phyloP scores from a whole-genome alignment of 2,329 filamentous ascomycete genomes.

The Nemania sp. region DNA sequence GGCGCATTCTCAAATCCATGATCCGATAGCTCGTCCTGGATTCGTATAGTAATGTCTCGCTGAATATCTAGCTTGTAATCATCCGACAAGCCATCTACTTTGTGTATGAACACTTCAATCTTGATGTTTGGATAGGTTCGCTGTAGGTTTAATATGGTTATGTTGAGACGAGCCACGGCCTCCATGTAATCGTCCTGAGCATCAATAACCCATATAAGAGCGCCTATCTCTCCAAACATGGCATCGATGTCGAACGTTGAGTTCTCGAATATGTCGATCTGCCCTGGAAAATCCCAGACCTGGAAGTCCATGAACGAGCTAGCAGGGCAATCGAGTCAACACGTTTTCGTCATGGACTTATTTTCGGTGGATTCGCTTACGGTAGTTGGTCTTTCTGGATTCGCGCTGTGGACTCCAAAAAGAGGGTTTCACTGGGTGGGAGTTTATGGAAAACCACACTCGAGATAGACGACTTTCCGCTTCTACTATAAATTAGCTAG shows the following conservation, averaged over 20 bases:
- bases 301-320: conserved; percentile 99
- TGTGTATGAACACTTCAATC: conserved; percentile 98
- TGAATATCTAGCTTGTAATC: conserved; percentile 97
- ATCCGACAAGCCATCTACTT: conserved; percentile 95
- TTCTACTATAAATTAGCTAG: conserved; percentile 58
- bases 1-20: conserved; percentile 91
- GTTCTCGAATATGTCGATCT: conserved; percentile 86
- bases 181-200: conserved; percentile 98
- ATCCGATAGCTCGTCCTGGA: conserved; percentile 94
- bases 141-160: conserved; percentile 86
- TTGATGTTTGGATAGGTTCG: conserved; percentile 90
- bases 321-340: conserved; percentile 25
- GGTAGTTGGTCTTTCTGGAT: conserved; percentile 96
- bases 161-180: conserved; percentile 82
- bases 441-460: conserved; percentile 99
- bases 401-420: conserved; percentile 89
- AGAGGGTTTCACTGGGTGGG: conserved; percentile 91
- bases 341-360: background rate
- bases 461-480: conserved; percentile 96
- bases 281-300: conserved; percentile 95
- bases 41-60: conserved; percentile 93
- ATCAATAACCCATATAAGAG: conserved; percentile 97
- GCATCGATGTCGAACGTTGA: conserved; percentile 87
- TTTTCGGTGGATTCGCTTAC: conserved; percentile 55
- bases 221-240: conserved; percentile 92